A percentile compares a stretch with the other conserved stretches of the same genome.
Conservation (phyloP, 495 filamentous ascomycete species). For the Elaphomyces granulatus region DNA sequence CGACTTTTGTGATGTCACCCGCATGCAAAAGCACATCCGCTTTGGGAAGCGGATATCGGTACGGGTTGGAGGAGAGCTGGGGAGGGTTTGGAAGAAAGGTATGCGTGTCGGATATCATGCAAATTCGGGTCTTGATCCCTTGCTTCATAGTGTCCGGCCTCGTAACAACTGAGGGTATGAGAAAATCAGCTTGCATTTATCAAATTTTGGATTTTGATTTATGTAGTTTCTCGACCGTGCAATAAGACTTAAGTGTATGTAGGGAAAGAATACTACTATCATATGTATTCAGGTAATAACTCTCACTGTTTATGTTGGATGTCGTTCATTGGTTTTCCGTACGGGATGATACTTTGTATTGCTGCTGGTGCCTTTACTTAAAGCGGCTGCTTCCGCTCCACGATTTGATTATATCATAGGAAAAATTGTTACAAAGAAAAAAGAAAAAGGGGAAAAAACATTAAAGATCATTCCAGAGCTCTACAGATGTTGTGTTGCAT, state of each 20-base stretch:
- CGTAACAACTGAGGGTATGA: too few species aligned
- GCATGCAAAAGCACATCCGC: conserved; percentile 58
- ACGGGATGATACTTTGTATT: too few species aligned
- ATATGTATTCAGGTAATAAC: too few species aligned
- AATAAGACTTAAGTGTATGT: too few species aligned
- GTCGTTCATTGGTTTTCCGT: too few species aligned
- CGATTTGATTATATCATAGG: background rate
- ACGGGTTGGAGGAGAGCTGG: conserved; percentile 17
- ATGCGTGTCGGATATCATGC: conserved; percentile 53
- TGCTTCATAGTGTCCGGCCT: too few species aligned
- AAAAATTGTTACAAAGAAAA: conserved; percentile 1
- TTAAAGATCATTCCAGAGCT: conserved; percentile 21
- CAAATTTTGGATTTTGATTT: conserved; percentile 9
- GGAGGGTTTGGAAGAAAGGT: conserved; percentile 21
- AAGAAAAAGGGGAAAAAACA: background rate
- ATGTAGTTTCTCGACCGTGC: too few species aligned
- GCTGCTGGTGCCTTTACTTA: too few species aligned
- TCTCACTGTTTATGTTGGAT: too few species aligned
- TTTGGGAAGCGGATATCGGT: conserved; percentile 35
- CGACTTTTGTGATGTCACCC: conserved; percentile 56
- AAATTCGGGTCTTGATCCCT: conserved; percentile 33
- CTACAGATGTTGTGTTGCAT: conserved; percentile 32
- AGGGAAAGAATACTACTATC: too few species aligned
- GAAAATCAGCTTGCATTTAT: too few species aligned
- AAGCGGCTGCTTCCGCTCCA: too few species aligned